A percentile compares a stretch with the other conserved stretches of the same genome.
These are phyloP conservation scores for Lagenidium giganteum DNA, from an alignment of 352 stramenopile genomes.

Conservation along the genomic window DNA sequence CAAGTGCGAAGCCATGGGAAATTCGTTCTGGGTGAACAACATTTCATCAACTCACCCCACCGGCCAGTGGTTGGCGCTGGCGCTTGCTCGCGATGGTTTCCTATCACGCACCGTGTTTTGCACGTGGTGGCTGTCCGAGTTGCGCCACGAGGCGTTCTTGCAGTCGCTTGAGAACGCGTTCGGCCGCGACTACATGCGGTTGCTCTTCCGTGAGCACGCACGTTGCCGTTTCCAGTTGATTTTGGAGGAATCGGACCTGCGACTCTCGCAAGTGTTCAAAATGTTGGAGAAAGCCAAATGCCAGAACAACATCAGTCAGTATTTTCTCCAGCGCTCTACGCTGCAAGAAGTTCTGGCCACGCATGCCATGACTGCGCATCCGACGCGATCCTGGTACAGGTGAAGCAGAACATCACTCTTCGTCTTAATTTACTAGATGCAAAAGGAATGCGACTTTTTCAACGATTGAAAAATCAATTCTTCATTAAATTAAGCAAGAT, in stretches of 20 bases:
- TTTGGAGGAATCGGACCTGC: constrained; percentile 13
- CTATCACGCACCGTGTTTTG: constrained; percentile 4
- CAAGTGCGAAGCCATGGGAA: constrained; percentile 7
- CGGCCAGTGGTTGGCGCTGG: constrained; percentile 9
- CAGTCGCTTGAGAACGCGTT: constrained; percentile 9
- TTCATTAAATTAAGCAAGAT: no score
- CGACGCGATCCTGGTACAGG: no score
- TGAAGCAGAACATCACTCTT: no score
- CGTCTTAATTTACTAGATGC: no score
- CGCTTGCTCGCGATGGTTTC: constrained; percentile 4
- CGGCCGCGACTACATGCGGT: constrained; percentile 7
- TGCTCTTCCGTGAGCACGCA: constrained; percentile 10
- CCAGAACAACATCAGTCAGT: no score
- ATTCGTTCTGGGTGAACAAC: constrained; percentile 6
- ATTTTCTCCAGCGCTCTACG: no score
- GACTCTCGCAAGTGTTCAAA: constrained; percentile 25
- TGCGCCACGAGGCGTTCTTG: constrained; percentile 5
- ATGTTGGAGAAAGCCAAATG: constrained; percentile 13
- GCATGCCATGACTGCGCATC: no score
- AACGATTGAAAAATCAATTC: no score
- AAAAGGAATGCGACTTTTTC: no score
- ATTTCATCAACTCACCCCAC: constrained; percentile 8
- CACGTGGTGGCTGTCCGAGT: constrained; percentile 13
- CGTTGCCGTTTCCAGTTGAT: constrained; percentile 15
- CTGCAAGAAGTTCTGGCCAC: no score